Conservation (phyloP, 73 alveolate species). For the Tetrahymena borealis region DNA sequence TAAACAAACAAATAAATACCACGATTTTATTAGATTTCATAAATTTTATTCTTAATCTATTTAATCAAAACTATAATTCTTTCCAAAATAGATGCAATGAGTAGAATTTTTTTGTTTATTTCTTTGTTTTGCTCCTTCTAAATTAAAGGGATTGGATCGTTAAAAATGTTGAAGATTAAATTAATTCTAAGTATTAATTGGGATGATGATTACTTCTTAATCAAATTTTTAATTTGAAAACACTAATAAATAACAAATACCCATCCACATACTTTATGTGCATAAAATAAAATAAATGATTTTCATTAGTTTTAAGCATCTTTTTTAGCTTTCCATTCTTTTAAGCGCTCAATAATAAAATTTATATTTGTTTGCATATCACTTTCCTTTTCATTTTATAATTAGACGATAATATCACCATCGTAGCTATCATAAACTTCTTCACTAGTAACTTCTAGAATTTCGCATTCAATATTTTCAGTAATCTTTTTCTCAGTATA, state of each 20-base stretch:
- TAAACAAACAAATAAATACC: neutral
- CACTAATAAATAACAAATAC: too few relatives aligned
- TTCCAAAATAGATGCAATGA: neutral
- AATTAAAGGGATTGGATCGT: neutral
- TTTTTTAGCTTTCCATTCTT: conserved; percentile 16
- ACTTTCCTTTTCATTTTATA: conserved; percentile 67
- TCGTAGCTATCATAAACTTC: conserved; percentile 84
- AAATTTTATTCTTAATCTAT: neutral
- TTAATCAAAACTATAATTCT: too few relatives aligned
- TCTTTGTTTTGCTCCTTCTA: neutral
- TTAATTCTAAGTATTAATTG: too few relatives aligned
- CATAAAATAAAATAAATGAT: neutral
- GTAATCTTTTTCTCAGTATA: conserved; percentile 87
- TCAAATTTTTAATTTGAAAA: too few relatives aligned
- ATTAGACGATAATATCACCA: conserved; percentile 68
- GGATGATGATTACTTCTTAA: too few relatives aligned
- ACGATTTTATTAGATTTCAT: neutral
- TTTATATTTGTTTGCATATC: conserved; percentile 77
- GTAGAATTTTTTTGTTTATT: neutral
- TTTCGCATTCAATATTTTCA: conserved; percentile 97
- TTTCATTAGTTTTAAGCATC: neutral
- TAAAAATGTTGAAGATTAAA: neutral
- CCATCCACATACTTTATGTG: too few relatives aligned
- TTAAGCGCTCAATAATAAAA: conserved; percentile 34
- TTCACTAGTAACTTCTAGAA: conserved; percentile 88